These are phyloP conservation scores for Pythium phragmiticola DNA, from an alignment of 352 stramenopile genomes.

Conservation along the genomic window DNA sequence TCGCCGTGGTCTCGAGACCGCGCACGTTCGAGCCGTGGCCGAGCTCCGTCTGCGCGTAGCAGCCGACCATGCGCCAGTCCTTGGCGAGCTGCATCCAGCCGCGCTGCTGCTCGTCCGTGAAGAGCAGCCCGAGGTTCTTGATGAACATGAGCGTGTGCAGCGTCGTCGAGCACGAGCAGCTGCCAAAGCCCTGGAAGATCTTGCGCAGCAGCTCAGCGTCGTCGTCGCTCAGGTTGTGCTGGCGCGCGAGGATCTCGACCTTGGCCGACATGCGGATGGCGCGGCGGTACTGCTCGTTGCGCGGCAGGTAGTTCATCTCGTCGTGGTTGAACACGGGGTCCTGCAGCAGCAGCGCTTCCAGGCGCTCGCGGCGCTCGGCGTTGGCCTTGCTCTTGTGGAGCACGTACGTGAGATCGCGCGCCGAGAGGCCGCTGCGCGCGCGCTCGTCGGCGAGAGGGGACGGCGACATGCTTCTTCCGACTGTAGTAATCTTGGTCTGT, in stretches of 20 bases:
- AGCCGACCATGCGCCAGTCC: slow-evolving; percentile 74
- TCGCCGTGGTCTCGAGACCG: slow-evolving; percentile 94
- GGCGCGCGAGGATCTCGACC: slow-evolving; percentile 56
- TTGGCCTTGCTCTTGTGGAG: slow-evolving; percentile 49
- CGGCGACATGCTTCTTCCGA: not conserved
- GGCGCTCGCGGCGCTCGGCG: slow-evolving; percentile 54
- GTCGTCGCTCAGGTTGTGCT: slow-evolving; percentile 47
- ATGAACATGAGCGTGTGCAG: slow-evolving; percentile 78
- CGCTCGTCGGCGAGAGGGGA: slow-evolving; percentile 36
- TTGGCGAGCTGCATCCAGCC: slow-evolving; percentile 70
- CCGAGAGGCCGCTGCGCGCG: slow-evolving; percentile 39
- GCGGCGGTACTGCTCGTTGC: slow-evolving; percentile 58
- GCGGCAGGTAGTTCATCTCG: slow-evolving; percentile 68
- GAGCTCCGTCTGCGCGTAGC: slow-evolving; percentile 89
- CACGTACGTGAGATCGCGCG: slow-evolving; percentile 64
- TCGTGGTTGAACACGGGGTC: slow-evolving; percentile 58
- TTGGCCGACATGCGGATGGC: slow-evolving; percentile 53
- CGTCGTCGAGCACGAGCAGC: slow-evolving; percentile 51
- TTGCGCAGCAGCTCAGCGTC: slow-evolving; percentile 54
- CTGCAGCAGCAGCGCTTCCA: slow-evolving; percentile 57
- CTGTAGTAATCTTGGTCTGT: not conserved
- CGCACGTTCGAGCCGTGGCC: slow-evolving; percentile 89
- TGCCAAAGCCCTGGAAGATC: slow-evolving; percentile 51
- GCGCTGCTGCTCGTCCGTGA: slow-evolving; percentile 65
- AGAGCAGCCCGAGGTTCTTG: slow-evolving; percentile 59